Percentiles rank a stretch among this genome's conserved stretches.
Evolutionary conservation across 164 flowering plant species (phyloP).

Genomic region (Umbellularia californica): DNA sequence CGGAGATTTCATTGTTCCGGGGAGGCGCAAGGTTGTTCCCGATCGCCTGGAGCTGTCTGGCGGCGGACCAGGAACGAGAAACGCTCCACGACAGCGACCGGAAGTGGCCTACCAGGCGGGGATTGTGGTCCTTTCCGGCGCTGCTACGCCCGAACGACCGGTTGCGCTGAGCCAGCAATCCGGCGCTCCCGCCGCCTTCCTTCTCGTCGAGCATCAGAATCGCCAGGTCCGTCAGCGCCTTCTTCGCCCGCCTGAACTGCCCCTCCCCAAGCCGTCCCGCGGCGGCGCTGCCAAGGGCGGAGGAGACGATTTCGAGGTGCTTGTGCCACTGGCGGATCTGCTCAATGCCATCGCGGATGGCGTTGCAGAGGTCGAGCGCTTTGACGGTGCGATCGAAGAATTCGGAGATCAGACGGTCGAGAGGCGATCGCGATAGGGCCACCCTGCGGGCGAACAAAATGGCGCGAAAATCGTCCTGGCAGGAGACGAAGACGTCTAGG

Average conservation of each 20-base stretch:
- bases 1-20: slow-evolving; percentile 44
- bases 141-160: slow-evolving; percentile 69
- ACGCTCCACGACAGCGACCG: slow-evolving; percentile 94
- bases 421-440: slow-evolving; percentile 33
- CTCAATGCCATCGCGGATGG: slow-evolving; percentile 80
- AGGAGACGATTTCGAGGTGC: slow-evolving; percentile 65
- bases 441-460: slow-evolving; percentile 40
- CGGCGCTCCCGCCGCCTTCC: slow-evolving; percentile 36
- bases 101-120: slow-evolving; percentile 42
- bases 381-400: slow-evolving; percentile 76
- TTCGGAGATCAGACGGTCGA: slow-evolving; percentile 55
- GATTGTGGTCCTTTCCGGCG: slow-evolving; percentile 17
- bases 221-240: slow-evolving; percentile 73
- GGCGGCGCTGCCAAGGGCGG: slow-evolving; percentile 66
- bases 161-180: slow-evolving; percentile 48
- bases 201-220: slow-evolving; percentile 80
- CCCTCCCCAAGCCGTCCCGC: slow-evolving; percentile 61
- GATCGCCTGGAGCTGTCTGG: slow-evolving; percentile 83
- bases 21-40: slow-evolving; percentile 62
- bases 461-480: slow-evolving; percentile 73
- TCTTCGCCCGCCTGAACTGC: slow-evolving; percentile 78
- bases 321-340: slow-evolving; percentile 80
- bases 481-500: slow-evolving; percentile 60
- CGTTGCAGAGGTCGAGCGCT: slow-evolving; percentile 88
- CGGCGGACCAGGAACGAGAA: slow-evolving; percentile 68